A percentile compares a stretch with the other conserved stretches of the same genome.
Conservation (phyloP, 768 basidiomycete genomes). For the Calocera viscosa region DNA sequence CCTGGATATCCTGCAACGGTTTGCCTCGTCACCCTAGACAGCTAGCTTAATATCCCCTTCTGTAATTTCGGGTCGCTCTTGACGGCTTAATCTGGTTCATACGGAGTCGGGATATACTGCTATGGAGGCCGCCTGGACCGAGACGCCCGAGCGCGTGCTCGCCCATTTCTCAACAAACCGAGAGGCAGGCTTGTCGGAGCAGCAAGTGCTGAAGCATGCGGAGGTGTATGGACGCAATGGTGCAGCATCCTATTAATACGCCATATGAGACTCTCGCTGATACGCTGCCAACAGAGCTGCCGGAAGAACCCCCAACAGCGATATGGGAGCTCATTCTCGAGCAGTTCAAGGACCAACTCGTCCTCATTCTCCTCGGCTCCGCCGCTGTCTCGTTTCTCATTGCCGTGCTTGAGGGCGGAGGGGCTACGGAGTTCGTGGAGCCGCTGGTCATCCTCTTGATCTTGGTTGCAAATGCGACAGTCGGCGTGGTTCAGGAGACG, state of each 20-base stretch:
- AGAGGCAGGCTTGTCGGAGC: slow-evolving; percentile 46
- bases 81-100: neutral
- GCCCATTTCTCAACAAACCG: slow-evolving; percentile 60
- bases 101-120: neutral
- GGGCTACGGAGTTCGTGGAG: slow-evolving; percentile 81
- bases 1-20: neutral
- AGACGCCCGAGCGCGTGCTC: slow-evolving; percentile 52
- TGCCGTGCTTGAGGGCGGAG: slow-evolving; percentile 57
- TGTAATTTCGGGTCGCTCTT: neutral
- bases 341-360: slow-evolving; percentile 97
- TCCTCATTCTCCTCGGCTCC: slow-evolving; percentile 88
- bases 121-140: slow-evolving; percentile 73
- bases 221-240: slow-evolving; percentile 80
- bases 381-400: slow-evolving; percentile 88
- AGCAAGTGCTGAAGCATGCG: slow-evolving; percentile 60
- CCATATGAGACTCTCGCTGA: slow-evolving; percentile 11
- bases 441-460: slow-evolving; percentile 91
- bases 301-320: slow-evolving; percentile 83
- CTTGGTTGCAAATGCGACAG: slow-evolving; percentile 90
- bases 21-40: neutral
- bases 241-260: slow-evolving; percentile 26
- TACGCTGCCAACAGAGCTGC: slow-evolving; percentile 49
- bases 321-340: slow-evolving; percentile 92
- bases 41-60: neutral
- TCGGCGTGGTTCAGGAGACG: slow-evolving; percentile 93